Evolutionary conservation across 768 basidiomycete genomes (phyloP), one percentile per base, ranked within the genome.

Genomic region (Boletus reticuloceps): DNA sequence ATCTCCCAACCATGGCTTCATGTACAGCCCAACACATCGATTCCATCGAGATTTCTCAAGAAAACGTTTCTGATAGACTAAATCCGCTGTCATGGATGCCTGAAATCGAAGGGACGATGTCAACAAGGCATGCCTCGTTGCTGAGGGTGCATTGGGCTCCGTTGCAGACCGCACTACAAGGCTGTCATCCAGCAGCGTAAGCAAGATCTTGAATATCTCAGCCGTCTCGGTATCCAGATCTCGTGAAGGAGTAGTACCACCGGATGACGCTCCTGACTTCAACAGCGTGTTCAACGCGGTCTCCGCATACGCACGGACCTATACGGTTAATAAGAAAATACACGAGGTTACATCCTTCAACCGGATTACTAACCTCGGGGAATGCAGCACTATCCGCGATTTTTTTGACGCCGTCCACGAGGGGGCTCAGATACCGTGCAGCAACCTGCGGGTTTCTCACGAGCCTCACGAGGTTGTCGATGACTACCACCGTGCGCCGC

Each of bases 391-490:
- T 83, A 52, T 85, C 84, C 13, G 90, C 90, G 61, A 98, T 93
- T 72, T 89, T 91, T 66, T 91, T 84, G 17, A 96, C 93, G 54
- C 95, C 94, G 34, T 91, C 89, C 5, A 96, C 88, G 40, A 98
- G 84, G 39, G 87, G 79, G 59, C 88, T 88, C 34, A 95, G 83
- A 72, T 98, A 94, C 34, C 81, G 81, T 5, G 94, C 95, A 48
- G 96, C 96, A 38, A 98, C 84, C 56, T 81, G 85, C 4, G 91
- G 89, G 64, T 95, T 85, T 59, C 96, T 89, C 40, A 98, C 96
- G 58, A 98, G 89, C 75, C 98, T 98, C 73, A 97, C 95, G 51
- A 98, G 79, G 74, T 98, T 98, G 67, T 96, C 94, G 56, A 94
- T 84, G 66, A 98, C 93, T 47, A 98, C 87, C 54, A 97, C 94